Conservation (phyloP, 192 early-diverging fungal species). For the Podila epicladia region DNA sequence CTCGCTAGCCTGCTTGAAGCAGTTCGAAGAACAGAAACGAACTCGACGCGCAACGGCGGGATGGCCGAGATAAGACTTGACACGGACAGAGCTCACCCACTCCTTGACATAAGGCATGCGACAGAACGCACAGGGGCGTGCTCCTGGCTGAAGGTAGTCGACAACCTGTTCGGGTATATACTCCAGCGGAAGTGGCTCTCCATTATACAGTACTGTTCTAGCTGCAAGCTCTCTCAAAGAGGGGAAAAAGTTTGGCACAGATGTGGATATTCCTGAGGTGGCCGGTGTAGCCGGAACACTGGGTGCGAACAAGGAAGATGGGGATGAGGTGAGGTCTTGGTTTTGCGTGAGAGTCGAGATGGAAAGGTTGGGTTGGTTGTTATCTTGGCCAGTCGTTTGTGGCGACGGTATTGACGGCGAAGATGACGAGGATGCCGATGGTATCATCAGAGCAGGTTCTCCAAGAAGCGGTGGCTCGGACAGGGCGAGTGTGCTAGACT, state of each 20-base stretch:
- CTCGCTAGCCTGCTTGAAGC: conserved; percentile 48
- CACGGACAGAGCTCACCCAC: conserved; percentile 62
- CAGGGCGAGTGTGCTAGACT: conserved; percentile 3
- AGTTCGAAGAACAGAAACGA: conserved; percentile 57
- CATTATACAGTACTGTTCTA: conserved; percentile 33
- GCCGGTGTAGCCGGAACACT: neutral
- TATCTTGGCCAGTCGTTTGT: neutral
- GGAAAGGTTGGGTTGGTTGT: neutral
- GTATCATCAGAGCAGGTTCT: neutral
- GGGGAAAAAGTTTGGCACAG: conserved; percentile 40
- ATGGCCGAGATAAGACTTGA: conserved; percentile 61
- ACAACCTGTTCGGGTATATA: conserved; percentile 30
- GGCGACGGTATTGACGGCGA: neutral
- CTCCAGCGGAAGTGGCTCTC: conserved; percentile 33
- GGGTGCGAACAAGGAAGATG: neutral
- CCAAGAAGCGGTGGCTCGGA: conserved; percentile 41
- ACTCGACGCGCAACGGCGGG: conserved; percentile 62
- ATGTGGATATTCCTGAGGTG: neutral
- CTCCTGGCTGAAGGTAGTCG: conserved; percentile 48
- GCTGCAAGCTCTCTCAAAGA: conserved; percentile 57
- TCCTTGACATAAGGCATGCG: conserved; percentile 59
- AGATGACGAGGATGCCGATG: neutral
- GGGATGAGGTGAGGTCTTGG: neutral
- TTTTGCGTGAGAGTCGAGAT: neutral
- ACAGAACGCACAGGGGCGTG: conserved; percentile 50